phyloP scores from a whole-genome alignment of 78 protist genomes.

The Dictyostelium discoideum region DNA sequence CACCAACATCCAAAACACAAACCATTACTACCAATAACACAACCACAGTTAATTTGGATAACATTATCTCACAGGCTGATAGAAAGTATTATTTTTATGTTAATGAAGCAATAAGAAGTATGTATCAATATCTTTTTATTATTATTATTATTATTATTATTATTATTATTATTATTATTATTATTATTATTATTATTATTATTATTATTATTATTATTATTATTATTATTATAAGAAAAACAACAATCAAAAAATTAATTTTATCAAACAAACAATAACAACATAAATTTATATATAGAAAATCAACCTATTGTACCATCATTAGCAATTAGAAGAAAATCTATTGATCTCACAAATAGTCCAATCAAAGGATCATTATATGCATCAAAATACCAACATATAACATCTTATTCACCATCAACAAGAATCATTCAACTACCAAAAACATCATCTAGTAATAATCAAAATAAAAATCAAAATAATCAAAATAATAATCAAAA shows the following conservation, averaged over 20 bases:
- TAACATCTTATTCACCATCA: slow-evolving; percentile 25
- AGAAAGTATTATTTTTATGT: slow-evolving; percentile 72
- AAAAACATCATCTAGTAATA: neutral
- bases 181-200: too few relatives aligned
- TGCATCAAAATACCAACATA: slow-evolving; percentile 50
- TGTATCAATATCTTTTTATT: neutral
- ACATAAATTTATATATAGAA: neutral
- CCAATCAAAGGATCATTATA: slow-evolving; percentile 71
- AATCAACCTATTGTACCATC: slow-evolving; percentile 75
- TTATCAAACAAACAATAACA: too few relatives aligned
- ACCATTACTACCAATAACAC: neutral
- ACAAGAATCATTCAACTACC: slow-evolving; percentile 38
- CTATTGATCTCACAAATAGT: slow-evolving; percentile 60
- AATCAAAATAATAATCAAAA: neutral
- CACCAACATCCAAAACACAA: neutral
- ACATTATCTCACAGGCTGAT: slow-evolving; percentile 42
- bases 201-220: too few relatives aligned
- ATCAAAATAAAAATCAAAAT: neutral
- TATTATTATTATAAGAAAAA: too few relatives aligned
- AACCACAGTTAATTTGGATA: slow-evolving; percentile 2
- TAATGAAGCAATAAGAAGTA: slow-evolving; percentile 80
- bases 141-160: neutral
- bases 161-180: neutral
- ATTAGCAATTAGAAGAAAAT: slow-evolving; percentile 71
- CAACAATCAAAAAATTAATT: too few relatives aligned